Conservation (phyloP, 2,329 filamentous ascomycete genomes). For the Alternaria consortialis region DNA sequence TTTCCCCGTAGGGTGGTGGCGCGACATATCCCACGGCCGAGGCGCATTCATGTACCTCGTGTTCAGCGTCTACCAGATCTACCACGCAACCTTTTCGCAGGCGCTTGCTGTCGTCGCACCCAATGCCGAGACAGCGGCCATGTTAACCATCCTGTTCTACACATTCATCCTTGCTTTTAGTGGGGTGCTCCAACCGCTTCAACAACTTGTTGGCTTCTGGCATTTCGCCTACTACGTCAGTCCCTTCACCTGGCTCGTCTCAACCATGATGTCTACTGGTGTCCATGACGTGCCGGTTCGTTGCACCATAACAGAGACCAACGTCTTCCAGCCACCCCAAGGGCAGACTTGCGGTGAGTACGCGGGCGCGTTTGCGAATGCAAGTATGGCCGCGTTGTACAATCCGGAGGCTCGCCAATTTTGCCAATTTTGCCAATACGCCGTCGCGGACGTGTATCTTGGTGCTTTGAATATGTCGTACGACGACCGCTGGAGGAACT, state of each 20-base stretch:
- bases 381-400: not conserved
- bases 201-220: conserved; percentile 72
- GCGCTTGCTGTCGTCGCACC: conserved; percentile 72
- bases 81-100: not conserved
- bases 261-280: conserved; percentile 58
- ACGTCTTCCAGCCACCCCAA: not conserved
- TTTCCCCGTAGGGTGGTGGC: conserved; percentile 71
- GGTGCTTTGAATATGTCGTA: not conserved
- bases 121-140: conserved; percentile 65
- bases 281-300: conserved; percentile 69
- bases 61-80: not conserved
- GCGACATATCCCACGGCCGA: conserved; percentile 74
- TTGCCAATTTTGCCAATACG: not conserved
- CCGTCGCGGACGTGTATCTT: not conserved
- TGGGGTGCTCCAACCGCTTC: conserved; percentile 60
- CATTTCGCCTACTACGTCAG: conserved; percentile 78
- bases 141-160: not conserved
- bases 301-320: conserved; percentile 55
- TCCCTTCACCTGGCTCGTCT: conserved; percentile 70
- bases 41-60: conserved; percentile 74
- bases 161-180: conserved; percentile 53
- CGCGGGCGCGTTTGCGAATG: not conserved
- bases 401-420: not conserved
- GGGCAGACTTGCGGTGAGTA: not conserved
- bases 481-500: not conserved